Evolutionary conservation across 1,284 basidiomycete species (phyloP).

Genomic region (Ceratobasidium sp.): DNA sequence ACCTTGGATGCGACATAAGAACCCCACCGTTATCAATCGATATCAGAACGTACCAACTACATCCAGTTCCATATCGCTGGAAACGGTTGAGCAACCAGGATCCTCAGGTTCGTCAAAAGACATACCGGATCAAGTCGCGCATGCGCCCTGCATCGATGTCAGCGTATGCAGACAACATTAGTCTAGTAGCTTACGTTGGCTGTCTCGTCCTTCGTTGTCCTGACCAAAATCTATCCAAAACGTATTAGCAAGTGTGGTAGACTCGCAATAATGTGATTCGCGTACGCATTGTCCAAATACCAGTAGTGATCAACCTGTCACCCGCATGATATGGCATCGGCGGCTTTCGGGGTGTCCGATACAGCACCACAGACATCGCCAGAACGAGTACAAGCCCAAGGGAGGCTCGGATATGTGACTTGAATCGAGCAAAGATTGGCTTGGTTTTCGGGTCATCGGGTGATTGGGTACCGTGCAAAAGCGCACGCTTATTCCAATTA

Average conservation of each 20-base stretch:
- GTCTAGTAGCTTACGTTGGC: conserved; percentile 57
- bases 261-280: background rate
- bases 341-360: conserved; percentile 58
- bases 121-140: conserved; percentile 70
- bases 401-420: conserved; percentile 42
- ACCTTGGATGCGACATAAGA: conserved; percentile 46
- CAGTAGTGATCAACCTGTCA: conserved; percentile 79
- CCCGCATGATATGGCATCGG: conserved; percentile 69
- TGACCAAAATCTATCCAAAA: conserved; percentile 67
- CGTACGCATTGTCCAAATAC: conserved; percentile 88
- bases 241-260: background rate
- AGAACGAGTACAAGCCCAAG: conserved; percentile 58
- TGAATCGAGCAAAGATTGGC: conserved; percentile 17
- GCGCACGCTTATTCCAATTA: conserved; percentile 20
- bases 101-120: conserved; percentile 40
- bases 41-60: conserved; percentile 58
- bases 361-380: conserved; percentile 63
- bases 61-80: conserved; percentile 81
- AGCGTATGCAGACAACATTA: background rate
- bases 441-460: background rate
- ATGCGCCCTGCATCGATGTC: conserved; percentile 58
- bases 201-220: conserved; percentile 82
- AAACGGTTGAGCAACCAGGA: conserved; percentile 25
- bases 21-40: background rate
- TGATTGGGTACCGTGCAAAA: background rate